Percentiles rank a stretch among this genome's conserved stretches.
Evolutionary conservation across 2,329 filamentous ascomycete genomes (phyloP).

Genomic region (Aspergillus brunneoviolaceus): DNA sequence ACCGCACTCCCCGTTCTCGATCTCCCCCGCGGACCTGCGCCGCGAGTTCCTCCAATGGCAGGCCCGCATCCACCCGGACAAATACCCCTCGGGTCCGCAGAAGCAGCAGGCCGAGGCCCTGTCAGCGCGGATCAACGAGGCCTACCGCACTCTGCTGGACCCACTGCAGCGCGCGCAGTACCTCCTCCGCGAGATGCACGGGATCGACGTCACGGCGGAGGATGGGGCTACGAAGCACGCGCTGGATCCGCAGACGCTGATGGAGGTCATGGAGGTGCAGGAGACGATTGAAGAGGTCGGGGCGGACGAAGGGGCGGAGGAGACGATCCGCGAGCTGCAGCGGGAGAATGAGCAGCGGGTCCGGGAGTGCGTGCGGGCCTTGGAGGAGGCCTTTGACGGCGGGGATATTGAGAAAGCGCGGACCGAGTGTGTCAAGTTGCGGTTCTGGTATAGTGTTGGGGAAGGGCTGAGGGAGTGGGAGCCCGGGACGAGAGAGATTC

Average conservation of each 20-base stretch:
- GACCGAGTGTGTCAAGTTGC: conserved; percentile 70
- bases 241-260: conserved; percentile 69
- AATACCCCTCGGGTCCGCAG: conserved; percentile 47
- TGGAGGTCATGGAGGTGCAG: conserved; percentile 81
- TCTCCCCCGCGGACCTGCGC: conserved; percentile 69
- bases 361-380: conserved; percentile 56
- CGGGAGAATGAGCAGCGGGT: conserved; percentile 69
- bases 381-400: conserved; percentile 65
- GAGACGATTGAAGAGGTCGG: conserved; percentile 69
- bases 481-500: conserved; percentile 62
- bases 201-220: conserved; percentile 69
- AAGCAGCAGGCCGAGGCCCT: conserved; percentile 69
- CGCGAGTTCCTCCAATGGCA: conserved; percentile 87
- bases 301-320: conserved; percentile 51
- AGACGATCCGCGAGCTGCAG: conserved; percentile 64
- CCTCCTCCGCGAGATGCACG: conserved; percentile 64
- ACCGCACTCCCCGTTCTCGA: conserved; percentile 70
- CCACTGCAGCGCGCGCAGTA: conserved; percentile 88
- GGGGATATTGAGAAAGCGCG: conserved; percentile 68
- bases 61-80: conserved; percentile 49
- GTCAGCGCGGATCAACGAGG: conserved; percentile 85
- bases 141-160: conserved; percentile 78
- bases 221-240: conserved; percentile 72
- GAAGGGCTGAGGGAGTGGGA: conserved; percentile 84
- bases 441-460: conserved; percentile 88